These are phyloP conservation scores for Chrysosporium keratinophilum DNA, from an alignment of 2,329 filamentous ascomycete species.

Conservation along the genomic window DNA sequence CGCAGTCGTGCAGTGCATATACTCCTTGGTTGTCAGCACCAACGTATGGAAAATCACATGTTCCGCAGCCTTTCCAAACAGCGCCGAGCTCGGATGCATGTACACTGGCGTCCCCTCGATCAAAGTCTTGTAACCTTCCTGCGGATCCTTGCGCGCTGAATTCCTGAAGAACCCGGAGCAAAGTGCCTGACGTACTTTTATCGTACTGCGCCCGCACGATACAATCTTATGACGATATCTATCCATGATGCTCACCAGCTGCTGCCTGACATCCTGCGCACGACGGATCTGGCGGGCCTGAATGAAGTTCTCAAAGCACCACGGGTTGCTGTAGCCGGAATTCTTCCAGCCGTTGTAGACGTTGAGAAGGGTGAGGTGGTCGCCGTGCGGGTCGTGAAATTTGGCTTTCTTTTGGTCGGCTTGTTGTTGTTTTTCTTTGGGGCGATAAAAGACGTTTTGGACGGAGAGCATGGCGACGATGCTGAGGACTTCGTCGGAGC, in stretches of 20 bases:
- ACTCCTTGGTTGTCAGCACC: constrained; percentile 62
- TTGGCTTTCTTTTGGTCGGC: constrained; percentile 97
- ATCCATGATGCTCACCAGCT: constrained; percentile 87
- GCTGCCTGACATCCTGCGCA: constrained; percentile 83
- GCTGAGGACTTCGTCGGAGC: constrained; percentile 85
- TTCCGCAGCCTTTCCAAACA: constrained; percentile 93
- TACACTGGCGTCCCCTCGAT: constrained; percentile 93
- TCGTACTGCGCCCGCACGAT: constrained; percentile 78
- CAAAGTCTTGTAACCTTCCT: constrained; percentile 95
- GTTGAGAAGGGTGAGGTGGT: constrained; percentile 89
- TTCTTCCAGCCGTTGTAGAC: constrained; percentile 97
- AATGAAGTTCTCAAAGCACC: constrained; percentile 98
- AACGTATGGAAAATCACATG: constrained; percentile 80
- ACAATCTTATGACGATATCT: constrained; percentile 73
- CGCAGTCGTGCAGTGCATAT: constrained; percentile 87
- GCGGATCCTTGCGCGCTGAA: constrained; percentile 83
- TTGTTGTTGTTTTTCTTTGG: constrained; percentile 92
- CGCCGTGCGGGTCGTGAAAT: constrained; percentile 89
- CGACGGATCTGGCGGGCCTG: constrained; percentile 81
- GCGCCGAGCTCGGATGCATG: constrained; percentile 78
- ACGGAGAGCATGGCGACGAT: constrained; percentile 93
- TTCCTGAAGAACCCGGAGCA: constrained; percentile 96
- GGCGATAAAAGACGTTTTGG: constrained; percentile 80
- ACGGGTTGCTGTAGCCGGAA: constrained; percentile 68
- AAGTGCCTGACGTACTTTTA: constrained; percentile 75